phyloP scores from a whole-genome alignment of 805 yeast genomes.

The Barnettozyma vustinii region DNA sequence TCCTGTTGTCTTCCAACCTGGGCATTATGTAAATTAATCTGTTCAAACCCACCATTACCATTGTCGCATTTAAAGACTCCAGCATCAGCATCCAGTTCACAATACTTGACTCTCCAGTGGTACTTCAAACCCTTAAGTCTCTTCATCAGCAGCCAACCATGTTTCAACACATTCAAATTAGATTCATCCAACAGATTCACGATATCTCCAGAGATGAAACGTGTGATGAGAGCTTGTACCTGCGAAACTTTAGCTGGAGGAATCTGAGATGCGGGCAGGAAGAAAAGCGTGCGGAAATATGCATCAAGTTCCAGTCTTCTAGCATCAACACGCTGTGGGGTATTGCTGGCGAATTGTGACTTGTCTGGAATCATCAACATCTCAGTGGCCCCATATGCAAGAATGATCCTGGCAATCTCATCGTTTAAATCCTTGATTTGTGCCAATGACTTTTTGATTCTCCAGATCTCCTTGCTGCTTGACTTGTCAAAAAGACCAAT shows the following conservation, averaged over 20 bases:
- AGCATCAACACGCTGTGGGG: slow-evolving; percentile 61
- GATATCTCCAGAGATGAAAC: slow-evolving; percentile 62
- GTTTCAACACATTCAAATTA: slow-evolving; percentile 48
- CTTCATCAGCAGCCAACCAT: slow-evolving; percentile 60
- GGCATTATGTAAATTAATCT: slow-evolving; percentile 42
- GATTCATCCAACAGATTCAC: slow-evolving; percentile 53
- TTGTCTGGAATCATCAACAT: slow-evolving; percentile 59
- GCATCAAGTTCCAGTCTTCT: slow-evolving; percentile 51
- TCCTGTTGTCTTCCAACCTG: slow-evolving; percentile 50
- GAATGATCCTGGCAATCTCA: slow-evolving; percentile 25
- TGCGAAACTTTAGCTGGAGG: slow-evolving; percentile 36
- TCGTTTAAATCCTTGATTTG: slow-evolving; percentile 35
- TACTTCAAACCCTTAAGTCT: slow-evolving; percentile 54
- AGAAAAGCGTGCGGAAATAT: slow-evolving; percentile 53
- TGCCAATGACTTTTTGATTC: slow-evolving; percentile 56
- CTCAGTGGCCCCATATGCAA: slow-evolving; percentile 45
- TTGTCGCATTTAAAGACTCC: slow-evolving; percentile 51
- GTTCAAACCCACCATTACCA: slow-evolving; percentile 53
- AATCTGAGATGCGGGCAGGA: slow-evolving; percentile 43
- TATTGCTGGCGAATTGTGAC: slow-evolving; percentile 45
- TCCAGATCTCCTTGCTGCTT: slow-evolving; percentile 65
- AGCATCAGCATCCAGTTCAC: slow-evolving; percentile 48
- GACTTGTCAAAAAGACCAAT: slow-evolving; percentile 61
- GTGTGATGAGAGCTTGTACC: slow-evolving; percentile 36
- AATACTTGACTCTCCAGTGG: slow-evolving; percentile 66